These are phyloP conservation scores for Amanita brunnescens DNA, from an alignment of 768 basidiomycete genomes.

Conservation along the genomic window DNA sequence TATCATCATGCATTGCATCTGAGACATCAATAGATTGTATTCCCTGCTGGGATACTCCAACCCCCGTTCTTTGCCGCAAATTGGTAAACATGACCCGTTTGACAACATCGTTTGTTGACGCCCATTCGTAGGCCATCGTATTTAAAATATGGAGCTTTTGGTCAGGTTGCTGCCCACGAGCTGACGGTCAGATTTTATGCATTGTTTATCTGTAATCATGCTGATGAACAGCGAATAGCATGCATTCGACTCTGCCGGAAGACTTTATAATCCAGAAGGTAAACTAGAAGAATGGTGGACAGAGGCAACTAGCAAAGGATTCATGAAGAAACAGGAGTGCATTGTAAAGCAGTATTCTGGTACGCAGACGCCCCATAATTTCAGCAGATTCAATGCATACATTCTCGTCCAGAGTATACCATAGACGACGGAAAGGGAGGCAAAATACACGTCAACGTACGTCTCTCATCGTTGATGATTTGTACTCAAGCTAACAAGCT, in stretches of 20 bases:
- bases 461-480: constrained; percentile 5
- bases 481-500: constrained; percentile 3
- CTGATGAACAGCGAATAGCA: constrained; percentile 39
- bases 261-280: constrained; percentile 86
- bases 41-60: constrained; percentile 93
- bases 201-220: background rate
- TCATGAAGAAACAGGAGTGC: constrained; percentile 76
- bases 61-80: constrained; percentile 82
- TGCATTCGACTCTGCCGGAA: constrained; percentile 84
- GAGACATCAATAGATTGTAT: constrained; percentile 58
- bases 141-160: constrained; percentile 87
- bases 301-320: constrained; percentile 75
- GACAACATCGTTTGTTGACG: constrained; percentile 7
- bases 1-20: constrained; percentile 7
- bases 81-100: constrained; percentile 32
- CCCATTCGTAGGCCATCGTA: constrained; percentile 64
- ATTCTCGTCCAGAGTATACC: constrained; percentile 39
- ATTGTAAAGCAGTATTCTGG: constrained; percentile 89
- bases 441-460: constrained; percentile 75
- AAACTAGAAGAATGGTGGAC: constrained; percentile 92
- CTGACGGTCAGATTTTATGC: constrained; percentile 50
- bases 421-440: constrained; percentile 83
- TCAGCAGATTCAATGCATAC: constrained; percentile 3
- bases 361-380: constrained; percentile 19
- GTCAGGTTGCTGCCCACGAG: constrained; percentile 88